Percentiles rank a stretch among this genome's conserved stretches.
These are phyloP conservation scores for Lactifluus pinguis DNA, from an alignment of 768 basidiomycete genomes.

Conservation along the genomic window DNA sequence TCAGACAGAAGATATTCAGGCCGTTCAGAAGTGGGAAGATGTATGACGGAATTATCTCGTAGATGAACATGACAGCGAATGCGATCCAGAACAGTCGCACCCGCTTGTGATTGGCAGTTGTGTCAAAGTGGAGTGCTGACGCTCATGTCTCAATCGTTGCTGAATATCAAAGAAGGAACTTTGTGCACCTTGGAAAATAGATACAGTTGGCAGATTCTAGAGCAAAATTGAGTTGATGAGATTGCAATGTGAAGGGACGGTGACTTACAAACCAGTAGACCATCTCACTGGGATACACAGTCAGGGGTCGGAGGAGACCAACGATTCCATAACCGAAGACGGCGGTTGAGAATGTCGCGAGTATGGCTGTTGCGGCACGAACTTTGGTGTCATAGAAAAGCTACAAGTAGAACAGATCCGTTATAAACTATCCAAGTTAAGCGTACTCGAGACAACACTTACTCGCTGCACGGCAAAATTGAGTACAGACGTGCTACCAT, in stretches of 20 bases:
- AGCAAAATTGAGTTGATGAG: not conserved
- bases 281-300: conserved; percentile 55
- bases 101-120: conserved; percentile 36
- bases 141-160: conserved; percentile 23
- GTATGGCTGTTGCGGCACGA: conserved; percentile 43
- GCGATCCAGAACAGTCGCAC: conserved; percentile 45
- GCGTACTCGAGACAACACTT: conserved; percentile 12
- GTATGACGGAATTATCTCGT: conserved; percentile 46
- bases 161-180: not conserved
- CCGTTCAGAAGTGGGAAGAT: conserved; percentile 59
- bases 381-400: conserved; percentile 53
- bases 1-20: conserved; percentile 50
- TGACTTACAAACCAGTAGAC: conserved; percentile 47
- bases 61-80: conserved; percentile 43
- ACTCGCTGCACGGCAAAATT: conserved; percentile 58
- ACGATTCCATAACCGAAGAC: conserved; percentile 60
- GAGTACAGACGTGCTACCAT: conserved; percentile 42
- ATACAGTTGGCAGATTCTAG: conserved; percentile 48
- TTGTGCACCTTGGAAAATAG: conserved; percentile 45
- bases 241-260: not conserved
- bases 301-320: conserved; percentile 48
- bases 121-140: conserved; percentile 43
- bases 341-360: conserved; percentile 55
- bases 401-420: conserved; percentile 22
- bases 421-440: not conserved